Conservation (phyloP, 1,139 yeast genomes). For the Sugiyamaella neomexicana region DNA sequence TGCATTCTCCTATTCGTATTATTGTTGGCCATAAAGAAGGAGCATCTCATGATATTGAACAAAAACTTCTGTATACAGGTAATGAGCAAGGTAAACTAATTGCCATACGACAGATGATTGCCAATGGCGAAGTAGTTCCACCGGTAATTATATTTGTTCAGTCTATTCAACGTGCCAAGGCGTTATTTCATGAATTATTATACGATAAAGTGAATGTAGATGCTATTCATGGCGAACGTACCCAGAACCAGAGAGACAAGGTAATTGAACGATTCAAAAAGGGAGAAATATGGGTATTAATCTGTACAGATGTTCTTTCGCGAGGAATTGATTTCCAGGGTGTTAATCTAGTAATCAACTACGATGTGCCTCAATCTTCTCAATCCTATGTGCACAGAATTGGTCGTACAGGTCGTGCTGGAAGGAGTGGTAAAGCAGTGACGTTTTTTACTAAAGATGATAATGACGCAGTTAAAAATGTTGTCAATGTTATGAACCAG, state of each 20-base stretch:
- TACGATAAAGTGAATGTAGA: conserved; percentile 93
- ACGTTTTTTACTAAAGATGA: conserved; percentile 95
- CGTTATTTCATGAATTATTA: conserved; percentile 84
- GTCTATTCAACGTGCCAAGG: conserved; percentile 91
- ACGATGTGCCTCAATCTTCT: conserved; percentile 92
- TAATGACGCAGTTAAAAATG: conserved; percentile 69
- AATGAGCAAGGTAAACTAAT: conserved; percentile 91
- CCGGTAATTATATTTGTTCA: conserved; percentile 92
- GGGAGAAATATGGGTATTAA: conserved; percentile 94
- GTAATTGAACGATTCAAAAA: conserved; percentile 79
- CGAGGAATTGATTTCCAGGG: conserved; percentile 98
- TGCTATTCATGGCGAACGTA: conserved; percentile 93
- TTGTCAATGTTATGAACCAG: conserved; percentile 91
- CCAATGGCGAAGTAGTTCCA: conserved; percentile 78
- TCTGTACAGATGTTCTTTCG: conserved; percentile 93
- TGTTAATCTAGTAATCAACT: conserved; percentile 88
- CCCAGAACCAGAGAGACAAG: conserved; percentile 83
- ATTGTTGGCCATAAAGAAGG: conserved; percentile 95
- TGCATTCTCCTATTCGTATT: conserved; percentile 81
- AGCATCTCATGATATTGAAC: conserved; percentile 81
- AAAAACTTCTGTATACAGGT: conserved; percentile 82
- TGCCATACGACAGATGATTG: conserved; percentile 83
- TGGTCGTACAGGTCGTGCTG: conserved; percentile 98
- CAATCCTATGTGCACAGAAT: conserved; percentile 97
- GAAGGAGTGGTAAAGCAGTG: conserved; percentile 79